Conservation (phyloP, 345 rosid species). For the Lenwebbia sp. region DNA sequence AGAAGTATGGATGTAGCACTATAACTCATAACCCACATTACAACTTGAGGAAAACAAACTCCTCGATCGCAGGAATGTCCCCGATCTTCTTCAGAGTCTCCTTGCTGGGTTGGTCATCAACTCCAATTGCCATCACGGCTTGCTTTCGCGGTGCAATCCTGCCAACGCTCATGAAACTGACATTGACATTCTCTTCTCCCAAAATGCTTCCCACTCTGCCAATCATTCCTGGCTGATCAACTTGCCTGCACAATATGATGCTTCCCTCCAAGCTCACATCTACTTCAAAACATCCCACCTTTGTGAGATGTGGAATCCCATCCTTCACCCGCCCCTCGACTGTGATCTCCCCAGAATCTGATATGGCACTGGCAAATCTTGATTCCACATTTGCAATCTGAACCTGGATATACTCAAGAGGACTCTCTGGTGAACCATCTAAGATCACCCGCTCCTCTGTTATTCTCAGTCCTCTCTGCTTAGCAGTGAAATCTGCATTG, state of each 20-base stretch:
- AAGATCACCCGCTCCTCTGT: conserved; percentile 52
- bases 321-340: conserved; percentile 76
- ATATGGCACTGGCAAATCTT: conserved; percentile 64
- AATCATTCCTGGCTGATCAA: conserved; percentile 85
- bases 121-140: conserved; percentile 80
- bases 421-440: conserved; percentile 67
- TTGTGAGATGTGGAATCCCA: conserved; percentile 63
- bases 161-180: conserved; percentile 84
- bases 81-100: conserved; percentile 55
- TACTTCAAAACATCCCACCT: conserved; percentile 68
- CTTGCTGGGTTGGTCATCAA: conserved; percentile 57
- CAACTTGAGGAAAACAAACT: conserved; percentile 70
- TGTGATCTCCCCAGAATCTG: conserved; percentile 61
- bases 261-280: conserved; percentile 82
- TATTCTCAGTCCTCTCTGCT: conserved; percentile 65
- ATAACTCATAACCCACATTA: conserved; percentile 3
- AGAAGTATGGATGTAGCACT: background rate
- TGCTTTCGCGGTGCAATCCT: conserved; percentile 77
- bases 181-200: conserved; percentile 73
- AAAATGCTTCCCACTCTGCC: conserved; percentile 63
- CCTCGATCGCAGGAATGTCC: conserved; percentile 52
- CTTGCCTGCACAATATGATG: conserved; percentile 67
- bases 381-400: conserved; percentile 73
- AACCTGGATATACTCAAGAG: conserved; percentile 59
- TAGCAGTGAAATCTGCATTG: conserved; percentile 73